phyloP scores from a whole-genome alignment of 371 early-diverging fungal genomes.

The Capniomyces stellatus region DNA sequence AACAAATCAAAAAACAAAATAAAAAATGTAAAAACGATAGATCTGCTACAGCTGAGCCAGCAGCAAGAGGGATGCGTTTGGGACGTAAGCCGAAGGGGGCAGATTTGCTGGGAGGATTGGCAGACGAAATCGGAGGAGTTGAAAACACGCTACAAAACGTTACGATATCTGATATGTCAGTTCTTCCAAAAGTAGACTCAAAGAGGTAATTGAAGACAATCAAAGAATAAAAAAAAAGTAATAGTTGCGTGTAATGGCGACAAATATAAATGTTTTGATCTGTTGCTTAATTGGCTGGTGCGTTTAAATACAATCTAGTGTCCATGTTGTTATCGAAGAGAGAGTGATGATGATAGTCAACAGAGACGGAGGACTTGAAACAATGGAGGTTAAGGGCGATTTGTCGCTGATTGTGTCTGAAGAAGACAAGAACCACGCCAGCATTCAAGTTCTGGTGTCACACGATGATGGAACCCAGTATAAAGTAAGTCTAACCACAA shows the following conservation, averaged over 20 bases:
- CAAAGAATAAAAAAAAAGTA: neutral
- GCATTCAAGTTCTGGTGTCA: constrained; percentile 43
- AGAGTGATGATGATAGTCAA: constrained; percentile 61
- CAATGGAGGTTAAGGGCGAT: constrained; percentile 83
- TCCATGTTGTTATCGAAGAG: constrained; percentile 77
- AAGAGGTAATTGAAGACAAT: too few species aligned
- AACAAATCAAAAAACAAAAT: too few species aligned
- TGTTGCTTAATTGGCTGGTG: too few species aligned
- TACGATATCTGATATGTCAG: constrained; percentile 8
- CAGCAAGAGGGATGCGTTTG: constrained; percentile 79
- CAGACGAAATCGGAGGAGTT: constrained; percentile 37
- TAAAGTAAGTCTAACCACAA: neutral
- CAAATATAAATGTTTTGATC: neutral
- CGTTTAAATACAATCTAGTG: too few species aligned
- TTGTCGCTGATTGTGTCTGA: constrained; percentile 60
- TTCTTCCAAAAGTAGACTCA: neutral
- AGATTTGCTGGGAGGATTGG: constrained; percentile 62
- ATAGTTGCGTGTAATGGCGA: neutral
- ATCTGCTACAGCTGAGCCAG: constrained; percentile 20
- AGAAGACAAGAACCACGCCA: constrained; percentile 39
- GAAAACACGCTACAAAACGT: constrained; percentile 4
- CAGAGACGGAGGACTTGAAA: constrained; percentile 80
- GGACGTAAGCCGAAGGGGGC: constrained; percentile 69
- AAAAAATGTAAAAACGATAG: too few species aligned
- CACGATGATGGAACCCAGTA: neutral